Evolutionary conservation across 1,284 basidiomycete species (phyloP), one percentile per base, ranked within the genome.

Genomic region (Pholiota adiposa): DNA sequence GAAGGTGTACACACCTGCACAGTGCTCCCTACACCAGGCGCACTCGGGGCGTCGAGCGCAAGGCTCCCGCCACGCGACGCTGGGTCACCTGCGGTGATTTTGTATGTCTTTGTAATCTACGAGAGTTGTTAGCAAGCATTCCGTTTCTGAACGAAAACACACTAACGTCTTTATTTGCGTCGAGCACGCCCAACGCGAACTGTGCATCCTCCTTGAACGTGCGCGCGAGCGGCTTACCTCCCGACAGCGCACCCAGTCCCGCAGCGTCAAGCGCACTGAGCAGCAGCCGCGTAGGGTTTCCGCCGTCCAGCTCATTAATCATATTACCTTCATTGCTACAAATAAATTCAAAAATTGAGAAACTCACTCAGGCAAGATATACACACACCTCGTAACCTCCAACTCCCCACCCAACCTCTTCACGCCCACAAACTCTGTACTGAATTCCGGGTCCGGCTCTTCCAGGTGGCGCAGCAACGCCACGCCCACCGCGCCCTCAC

Each of bases 71-170:
- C 65, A 2, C 68, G 56, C 8, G 90, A 81, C 21, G 85, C 86
- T 0, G 92, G 93, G 71, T 93, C 93, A 1, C 94, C 94, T 0
- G 90, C 89, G 14, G 83, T 84, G 63, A 96, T 89, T 57, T 73
- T 77, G 65, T 83, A 83, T 19, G 88, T 74, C 51, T 81, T 78
- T 41, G 70, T 68, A 7, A 83, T 63, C 82, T 84, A 46, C 18
- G 38, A 34, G 38, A 36, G n/a, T 23, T 6, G 21, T 21, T 31
- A 23, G 38, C 1, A 31, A 21, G 36, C 9, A 41, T 3, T 18
- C 29, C 29, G 11, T 31, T 31, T 31, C 7, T 12, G 40, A 41
- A 4, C 33, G 11, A 52, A 16, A 56, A 23, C 34, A 40, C 66
- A 21, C 56, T n/a, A n/a, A 72, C 71, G 63, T 71, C 64, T 63